Conservation (phyloP, 441 rosid genomes). For the Jatropha podagrica region DNA sequence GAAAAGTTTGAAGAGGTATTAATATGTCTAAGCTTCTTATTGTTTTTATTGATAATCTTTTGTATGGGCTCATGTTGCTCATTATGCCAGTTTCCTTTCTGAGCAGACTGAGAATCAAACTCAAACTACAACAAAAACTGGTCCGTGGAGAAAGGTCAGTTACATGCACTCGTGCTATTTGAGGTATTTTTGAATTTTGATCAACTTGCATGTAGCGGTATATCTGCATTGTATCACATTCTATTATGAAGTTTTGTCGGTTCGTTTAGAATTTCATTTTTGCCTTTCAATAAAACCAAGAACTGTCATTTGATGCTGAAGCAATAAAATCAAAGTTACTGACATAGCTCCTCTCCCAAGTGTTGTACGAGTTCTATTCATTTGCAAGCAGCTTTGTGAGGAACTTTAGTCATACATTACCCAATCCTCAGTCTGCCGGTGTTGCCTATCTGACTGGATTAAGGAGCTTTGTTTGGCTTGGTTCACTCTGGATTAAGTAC, state of each 20-base stretch:
- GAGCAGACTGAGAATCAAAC: conserved; percentile 65
- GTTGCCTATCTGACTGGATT: not conserved
- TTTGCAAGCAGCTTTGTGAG: not conserved
- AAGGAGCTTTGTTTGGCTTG: not conserved
- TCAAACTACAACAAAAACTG: conserved; percentile 58
- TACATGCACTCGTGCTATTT: not conserved
- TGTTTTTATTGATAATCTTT: not conserved
- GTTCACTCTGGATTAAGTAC: not conserved
- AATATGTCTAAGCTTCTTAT: not conserved
- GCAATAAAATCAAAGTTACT: not conserved
- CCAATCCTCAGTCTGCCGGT: not conserved
- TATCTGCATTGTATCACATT: not conserved
- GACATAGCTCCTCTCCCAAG: not conserved
- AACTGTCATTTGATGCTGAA: not conserved
- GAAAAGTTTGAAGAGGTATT: conserved; percentile 96
- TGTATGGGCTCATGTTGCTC: not conserved
- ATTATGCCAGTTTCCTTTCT: conserved; percentile 10
- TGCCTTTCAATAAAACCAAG: not conserved
- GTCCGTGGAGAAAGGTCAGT: conserved; percentile 98
- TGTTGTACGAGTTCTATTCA: not conserved
- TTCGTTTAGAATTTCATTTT: not conserved
- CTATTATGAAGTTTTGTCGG: not conserved
- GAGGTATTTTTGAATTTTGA: not conserved
- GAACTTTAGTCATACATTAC: not conserved
- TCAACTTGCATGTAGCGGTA: not conserved